Evolutionary conservation across 306 rosid genomes (phyloP), one percentile per base, ranked within the genome.

Genomic region (Hippophae tibetana): DNA sequence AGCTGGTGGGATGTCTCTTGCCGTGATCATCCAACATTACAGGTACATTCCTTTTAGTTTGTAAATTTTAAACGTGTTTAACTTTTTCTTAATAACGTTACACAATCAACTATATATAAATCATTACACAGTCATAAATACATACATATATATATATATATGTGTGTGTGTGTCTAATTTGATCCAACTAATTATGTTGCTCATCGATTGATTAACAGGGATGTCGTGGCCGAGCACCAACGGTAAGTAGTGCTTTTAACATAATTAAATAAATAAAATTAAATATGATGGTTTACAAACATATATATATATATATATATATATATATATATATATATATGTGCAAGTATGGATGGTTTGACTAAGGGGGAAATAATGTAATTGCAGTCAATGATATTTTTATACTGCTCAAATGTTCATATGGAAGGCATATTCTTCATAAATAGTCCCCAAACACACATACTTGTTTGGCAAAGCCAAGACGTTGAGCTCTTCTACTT

Each of bases 1-100:
- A 18, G n/a, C 6, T 67, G 72, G 72, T 67, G 72, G 72, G 72
- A 68, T 53, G 18, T 40, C 31, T 50, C 58, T 7, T 60, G 72
- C 59, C 44, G 53, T 25, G 5, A 38, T 43, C 60, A 68, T 59
- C 72, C 60, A 11, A 10, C 27, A 23, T 42, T 62, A 3, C 1
- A 43, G 72, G 71, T 66, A 48, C 5, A 55, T 31, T 11, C 12
- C 3, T 3, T 47, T 2, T n/a, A 5, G 25, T 43, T 43, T 53
- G 7, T 13, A 1, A 18, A 7, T 47, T 6, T 31, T 11, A 13
- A 47, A 27, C n/a, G 4, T 8, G 2, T 6, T 60, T 46, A 5
- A 1, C 0, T 25, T 14, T 60, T 6, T 1, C 25, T 5, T 26
- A 38, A 3, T 5, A 53, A 5, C n/a, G n/a, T n/a, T n/a, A n/a